A percentile compares a stretch with the other conserved stretches of the same genome.
Conservation (phyloP, 73 alveolate species). For the Stentor roeselii region DNA sequence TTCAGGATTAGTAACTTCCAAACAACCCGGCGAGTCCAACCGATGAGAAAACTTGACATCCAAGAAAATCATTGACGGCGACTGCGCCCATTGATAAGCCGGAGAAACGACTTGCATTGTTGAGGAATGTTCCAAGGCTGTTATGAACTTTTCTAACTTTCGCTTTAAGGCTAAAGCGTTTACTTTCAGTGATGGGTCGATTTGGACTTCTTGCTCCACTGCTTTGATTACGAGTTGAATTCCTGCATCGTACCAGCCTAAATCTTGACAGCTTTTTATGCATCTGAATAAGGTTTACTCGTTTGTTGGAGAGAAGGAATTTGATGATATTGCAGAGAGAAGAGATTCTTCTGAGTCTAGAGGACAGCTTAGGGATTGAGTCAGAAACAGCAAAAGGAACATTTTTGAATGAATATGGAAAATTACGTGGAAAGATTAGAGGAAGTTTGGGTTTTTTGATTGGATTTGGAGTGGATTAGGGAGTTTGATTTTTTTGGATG, state of each 20-base stretch:
- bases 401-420: background rate
- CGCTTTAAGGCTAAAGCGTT: background rate
- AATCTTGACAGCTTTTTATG: background rate
- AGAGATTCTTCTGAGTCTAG: background rate
- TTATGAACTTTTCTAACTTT: conserved; percentile 9
- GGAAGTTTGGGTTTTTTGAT: no score
- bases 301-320: background rate
- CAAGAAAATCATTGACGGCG: conserved; percentile 39
- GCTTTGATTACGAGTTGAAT: background rate
- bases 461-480: no score
- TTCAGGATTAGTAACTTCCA: conserved; percentile 47
- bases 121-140: background rate
- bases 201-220: background rate
- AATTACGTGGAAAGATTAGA: conserved; percentile 17
- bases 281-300: background rate
- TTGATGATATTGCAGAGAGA: background rate
- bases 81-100: conserved; percentile 62
- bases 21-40: conserved; percentile 60
- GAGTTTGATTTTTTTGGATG: no score
- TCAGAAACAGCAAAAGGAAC: background rate
- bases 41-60: conserved; percentile 61
- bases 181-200: conserved; percentile 12
- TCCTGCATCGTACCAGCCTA: background rate
- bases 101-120: conserved; percentile 38
- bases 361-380: background rate